Evolutionary conservation across 257 asterid species (phyloP).

Genomic region (Solanum acaule): DNA sequence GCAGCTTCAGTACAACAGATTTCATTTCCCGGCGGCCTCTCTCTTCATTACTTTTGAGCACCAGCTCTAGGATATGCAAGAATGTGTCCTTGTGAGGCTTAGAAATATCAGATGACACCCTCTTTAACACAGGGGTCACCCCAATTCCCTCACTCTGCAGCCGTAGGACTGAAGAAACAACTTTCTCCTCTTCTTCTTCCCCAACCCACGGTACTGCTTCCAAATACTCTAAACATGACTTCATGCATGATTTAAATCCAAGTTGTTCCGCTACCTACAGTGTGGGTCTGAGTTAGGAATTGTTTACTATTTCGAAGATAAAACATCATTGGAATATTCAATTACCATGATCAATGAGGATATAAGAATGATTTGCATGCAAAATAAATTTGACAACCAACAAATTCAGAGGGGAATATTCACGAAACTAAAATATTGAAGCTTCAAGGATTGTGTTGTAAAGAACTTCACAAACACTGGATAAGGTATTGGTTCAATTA

Average conservation of each 20-base stretch:
- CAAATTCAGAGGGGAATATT: background rate
- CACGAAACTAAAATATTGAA: background rate
- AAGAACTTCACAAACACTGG: background rate
- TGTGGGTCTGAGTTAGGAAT: background rate
- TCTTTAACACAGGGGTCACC: constrained; percentile 67
- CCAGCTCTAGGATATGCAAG: constrained; percentile 60
- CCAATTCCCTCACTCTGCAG: constrained; percentile 62
- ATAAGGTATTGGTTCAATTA: background rate
- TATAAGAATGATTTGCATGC: background rate
- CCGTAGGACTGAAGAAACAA: constrained; percentile 50
- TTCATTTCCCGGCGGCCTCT: constrained; percentile 87
- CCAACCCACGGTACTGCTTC: constrained; percentile 99
- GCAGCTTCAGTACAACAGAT: constrained; percentile 72
- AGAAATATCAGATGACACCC: constrained; percentile 54
- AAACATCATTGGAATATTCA: background rate
- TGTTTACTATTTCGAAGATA: background rate
- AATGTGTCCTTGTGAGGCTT: constrained; percentile 58
- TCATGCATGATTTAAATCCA: constrained; percentile 58
- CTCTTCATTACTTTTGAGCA: constrained; percentile 81
- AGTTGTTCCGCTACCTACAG: constrained; percentile 68
- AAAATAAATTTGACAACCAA: background rate
- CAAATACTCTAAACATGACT: constrained; percentile 76
- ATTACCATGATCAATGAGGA: background rate
- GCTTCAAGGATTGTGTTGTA: background rate
- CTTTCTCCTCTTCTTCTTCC: constrained; percentile 90